Evolutionary conservation across 768 basidiomycete species (phyloP).

Genomic region (Rubroboletus satanas): DNA sequence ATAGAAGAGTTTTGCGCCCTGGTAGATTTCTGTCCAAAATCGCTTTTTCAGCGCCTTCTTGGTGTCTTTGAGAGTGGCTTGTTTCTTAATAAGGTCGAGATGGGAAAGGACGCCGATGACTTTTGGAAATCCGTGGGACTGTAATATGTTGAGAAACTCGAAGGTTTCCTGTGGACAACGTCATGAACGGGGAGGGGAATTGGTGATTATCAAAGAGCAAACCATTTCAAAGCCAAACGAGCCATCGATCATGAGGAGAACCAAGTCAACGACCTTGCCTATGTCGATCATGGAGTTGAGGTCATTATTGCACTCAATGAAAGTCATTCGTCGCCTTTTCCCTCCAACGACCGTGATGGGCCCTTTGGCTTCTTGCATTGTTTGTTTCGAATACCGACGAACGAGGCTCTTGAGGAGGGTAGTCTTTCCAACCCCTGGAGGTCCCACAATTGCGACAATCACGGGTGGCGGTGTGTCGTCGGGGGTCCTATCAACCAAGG

Average conservation of each 20-base stretch:
- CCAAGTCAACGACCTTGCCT: constrained; percentile 93
- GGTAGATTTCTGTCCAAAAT: constrained; percentile 99
- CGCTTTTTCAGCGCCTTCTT: constrained; percentile 96
- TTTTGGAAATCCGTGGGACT: constrained; percentile 97
- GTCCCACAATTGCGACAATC: constrained; percentile 92
- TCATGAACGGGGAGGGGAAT: background rate
- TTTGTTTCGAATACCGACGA: constrained; percentile 90
- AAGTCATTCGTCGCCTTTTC: constrained; percentile 89
- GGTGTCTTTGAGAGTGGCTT: constrained; percentile 76
- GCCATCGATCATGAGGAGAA: constrained; percentile 95
- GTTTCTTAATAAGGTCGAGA: constrained; percentile 94
- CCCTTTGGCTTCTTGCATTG: constrained; percentile 81
- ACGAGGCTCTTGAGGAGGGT: constrained; percentile 91
- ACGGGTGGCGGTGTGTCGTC: constrained; percentile 90
- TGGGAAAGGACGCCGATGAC: constrained; percentile 96
- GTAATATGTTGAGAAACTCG: constrained; percentile 95
- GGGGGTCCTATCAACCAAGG: constrained; percentile 91
- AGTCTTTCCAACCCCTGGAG: constrained; percentile 95
- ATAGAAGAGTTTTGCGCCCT: constrained; percentile 97
- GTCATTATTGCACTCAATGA: constrained; percentile 97
- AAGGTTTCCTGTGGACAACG: constrained; percentile 80
- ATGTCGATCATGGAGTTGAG: constrained; percentile 98
- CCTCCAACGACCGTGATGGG: constrained; percentile 94
- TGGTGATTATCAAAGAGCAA: constrained; percentile 18
- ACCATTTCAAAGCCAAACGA: constrained; percentile 99